Percentiles rank a stretch among this genome's conserved stretches.
phyloP scores from a whole-genome alignment of 2,329 filamentous ascomycete species.

The Diaporthe citriasiana region DNA sequence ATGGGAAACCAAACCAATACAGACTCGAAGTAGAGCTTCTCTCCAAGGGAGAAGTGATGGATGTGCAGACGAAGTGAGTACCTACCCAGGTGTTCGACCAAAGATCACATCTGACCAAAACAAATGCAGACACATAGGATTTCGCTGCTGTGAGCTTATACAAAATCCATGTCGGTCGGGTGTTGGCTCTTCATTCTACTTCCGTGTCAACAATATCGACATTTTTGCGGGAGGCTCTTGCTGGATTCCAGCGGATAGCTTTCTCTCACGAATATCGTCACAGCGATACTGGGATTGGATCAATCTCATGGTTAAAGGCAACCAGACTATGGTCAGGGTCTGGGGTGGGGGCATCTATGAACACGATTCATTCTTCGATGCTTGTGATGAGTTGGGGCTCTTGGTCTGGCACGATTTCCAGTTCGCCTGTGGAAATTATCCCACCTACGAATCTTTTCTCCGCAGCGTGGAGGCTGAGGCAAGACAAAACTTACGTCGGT shows the following conservation, averaged over 20 bases:
- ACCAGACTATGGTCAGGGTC: constrained; percentile 85
- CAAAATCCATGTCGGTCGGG: constrained; percentile 70
- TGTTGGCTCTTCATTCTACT: constrained; percentile 83
- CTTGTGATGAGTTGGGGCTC: constrained; percentile 79
- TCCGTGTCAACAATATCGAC: constrained; percentile 81
- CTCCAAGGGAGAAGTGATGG: not conserved
- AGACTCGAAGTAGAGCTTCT: not conserved
- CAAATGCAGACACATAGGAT: constrained; percentile 73
- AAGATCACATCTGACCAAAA: constrained; percentile 63
- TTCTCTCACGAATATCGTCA: constrained; percentile 77
- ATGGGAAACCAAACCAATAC: constrained; percentile 3
- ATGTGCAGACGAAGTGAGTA: constrained; percentile 21
- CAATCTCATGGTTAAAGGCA: constrained; percentile 79
- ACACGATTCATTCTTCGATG: constrained; percentile 77
- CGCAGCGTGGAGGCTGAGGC: constrained; percentile 73
- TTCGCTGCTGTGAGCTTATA: constrained; percentile 74
- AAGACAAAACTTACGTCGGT: constrained; percentile 75
- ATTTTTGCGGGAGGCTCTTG: constrained; percentile 86
- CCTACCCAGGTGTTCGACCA: constrained; percentile 46
- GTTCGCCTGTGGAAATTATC: constrained; percentile 79
- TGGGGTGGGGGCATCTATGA: constrained; percentile 84
- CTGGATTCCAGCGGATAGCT: constrained; percentile 88
- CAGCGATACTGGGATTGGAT: constrained; percentile 81
- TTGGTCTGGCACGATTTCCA: constrained; percentile 83
- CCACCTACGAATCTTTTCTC: constrained; percentile 72